Percentiles rank a stretch among this genome's conserved stretches.
phyloP scores from a whole-genome alignment of 1,284 basidiomycete species.

The Malassezia sp. region DNA sequence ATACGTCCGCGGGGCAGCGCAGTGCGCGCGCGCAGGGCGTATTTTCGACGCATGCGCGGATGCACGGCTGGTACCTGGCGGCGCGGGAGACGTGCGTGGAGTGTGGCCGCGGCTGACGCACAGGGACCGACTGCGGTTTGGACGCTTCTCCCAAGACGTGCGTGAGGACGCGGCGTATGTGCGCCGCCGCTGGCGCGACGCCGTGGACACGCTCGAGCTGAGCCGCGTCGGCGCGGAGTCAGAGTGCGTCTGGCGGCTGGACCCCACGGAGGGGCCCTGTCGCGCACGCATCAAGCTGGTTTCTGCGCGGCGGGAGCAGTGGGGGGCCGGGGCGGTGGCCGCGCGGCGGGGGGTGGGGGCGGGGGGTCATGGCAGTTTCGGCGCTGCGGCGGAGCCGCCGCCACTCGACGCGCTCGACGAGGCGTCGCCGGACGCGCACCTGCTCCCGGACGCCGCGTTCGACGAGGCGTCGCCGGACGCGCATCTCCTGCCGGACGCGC shows the following conservation, averaged over 20 bases:
- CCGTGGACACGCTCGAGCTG: background rate
- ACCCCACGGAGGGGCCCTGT: conserved; percentile 42
- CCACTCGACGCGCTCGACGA: background rate
- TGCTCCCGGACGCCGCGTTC: background rate
- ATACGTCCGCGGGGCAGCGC: conserved; percentile 19
- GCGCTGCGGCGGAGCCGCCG: background rate
- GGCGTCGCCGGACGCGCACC: background rate
- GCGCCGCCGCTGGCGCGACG: conserved; percentile 2
- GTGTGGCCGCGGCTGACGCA: no score
- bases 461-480: background rate
- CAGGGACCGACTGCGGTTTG: conserved; percentile 19
- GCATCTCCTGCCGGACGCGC: no score
- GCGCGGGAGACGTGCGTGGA: conserved; percentile 22
- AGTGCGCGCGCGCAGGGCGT: conserved; percentile 23
- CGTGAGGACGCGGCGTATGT: conserved; percentile 19
- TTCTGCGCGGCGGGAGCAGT: conserved; percentile 17
- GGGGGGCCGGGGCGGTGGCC: no score
- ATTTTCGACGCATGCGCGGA: conserved; percentile 21
- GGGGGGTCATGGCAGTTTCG: no score
- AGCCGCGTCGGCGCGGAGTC: background rate
- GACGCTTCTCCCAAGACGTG: conserved; percentile 29
- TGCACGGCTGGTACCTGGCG: conserved; percentile 29
- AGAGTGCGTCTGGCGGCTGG: conserved; percentile 30
- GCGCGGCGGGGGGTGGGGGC: no score
- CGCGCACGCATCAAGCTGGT: conserved; percentile 36